A percentile compares a stretch with the other conserved stretches of the same genome.
phyloP scores from a whole-genome alignment of 441 rosid species.

The Erodium trifolium region DNA sequence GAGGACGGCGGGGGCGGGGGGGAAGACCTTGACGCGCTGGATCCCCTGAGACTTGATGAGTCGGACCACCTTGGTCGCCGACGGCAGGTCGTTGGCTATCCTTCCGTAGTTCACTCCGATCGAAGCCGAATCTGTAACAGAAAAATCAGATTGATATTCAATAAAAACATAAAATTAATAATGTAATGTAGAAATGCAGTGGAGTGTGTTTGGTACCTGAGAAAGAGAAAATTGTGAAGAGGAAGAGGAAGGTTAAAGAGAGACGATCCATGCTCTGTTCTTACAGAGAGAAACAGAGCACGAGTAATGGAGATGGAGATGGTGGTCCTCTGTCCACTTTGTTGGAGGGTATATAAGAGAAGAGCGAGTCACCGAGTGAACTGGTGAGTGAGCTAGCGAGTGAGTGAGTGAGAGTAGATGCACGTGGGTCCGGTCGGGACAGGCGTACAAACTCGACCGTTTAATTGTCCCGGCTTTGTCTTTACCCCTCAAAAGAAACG shows the following conservation, averaged over 20 bases:
- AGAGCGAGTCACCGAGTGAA: background rate
- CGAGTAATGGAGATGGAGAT: background rate
- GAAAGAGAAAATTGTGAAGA: background rate
- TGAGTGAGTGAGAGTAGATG: background rate
- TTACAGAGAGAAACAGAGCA: background rate
- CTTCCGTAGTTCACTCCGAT: slow-evolving; percentile 88
- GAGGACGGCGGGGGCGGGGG: slow-evolving; percentile 66
- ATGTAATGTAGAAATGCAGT: background rate
- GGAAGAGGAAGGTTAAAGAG: background rate
- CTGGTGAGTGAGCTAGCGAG: background rate
- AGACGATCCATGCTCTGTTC: background rate
- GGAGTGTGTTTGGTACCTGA: background rate
- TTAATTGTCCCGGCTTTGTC: background rate
- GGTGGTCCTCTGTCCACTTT: background rate
- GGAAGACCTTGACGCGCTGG: slow-evolving; percentile 58
- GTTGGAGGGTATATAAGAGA: background rate
- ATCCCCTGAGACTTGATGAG: slow-evolving; percentile 77
- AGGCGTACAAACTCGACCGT: background rate
- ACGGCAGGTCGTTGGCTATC: slow-evolving; percentile 62
- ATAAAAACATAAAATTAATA: background rate
- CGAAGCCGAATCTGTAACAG: slow-evolving; percentile 44
- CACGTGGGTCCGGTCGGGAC: background rate
- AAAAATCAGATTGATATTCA: background rate
- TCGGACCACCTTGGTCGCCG: slow-evolving; percentile 52
- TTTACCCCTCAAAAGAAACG: background rate